Base-by-base conservation (phyloP, 2,329 filamentous ascomycete genomes). In the Colletotrichum caudatum region DNA sequence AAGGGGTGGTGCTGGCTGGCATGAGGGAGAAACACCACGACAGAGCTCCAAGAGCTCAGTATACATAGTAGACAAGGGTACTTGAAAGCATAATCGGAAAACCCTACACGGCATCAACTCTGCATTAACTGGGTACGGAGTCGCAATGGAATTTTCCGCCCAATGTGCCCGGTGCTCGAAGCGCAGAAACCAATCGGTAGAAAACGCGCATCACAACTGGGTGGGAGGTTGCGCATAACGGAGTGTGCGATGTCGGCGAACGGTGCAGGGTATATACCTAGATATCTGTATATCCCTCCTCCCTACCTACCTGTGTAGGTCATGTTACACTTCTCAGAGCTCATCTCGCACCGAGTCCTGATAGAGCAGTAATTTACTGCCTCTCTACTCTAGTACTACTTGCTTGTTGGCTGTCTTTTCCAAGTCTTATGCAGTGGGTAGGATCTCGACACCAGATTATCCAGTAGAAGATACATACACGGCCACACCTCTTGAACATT, bases 211-310 rank as follows among this genome's bases (percentile, higher is more conserved):
- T 23, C 18, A n/a, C 61, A 23, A 35, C 41, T 33, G 2, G 8
- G 33, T 33, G 2, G 8, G 33, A 44, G n/a, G 16, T 26, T 39
- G 20, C 46, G 37, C 29, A 48, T 37, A 56, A 57, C 23, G 41
- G 12, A 39, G 35, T 20, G 26, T 62, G 68, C 69, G 69, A 71
- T 71, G 64, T 69, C 69, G 69, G 69, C 69, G 58, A 29, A 46
- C 11, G 16, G 18, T 39, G 37, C 57, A 68, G 44, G 51, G 53
- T 37, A 2, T 18, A 4, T 20, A 44, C 41, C 41, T 20, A 44
- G 51, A 46, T 37, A 2, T 7, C 1, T 18, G 18, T 8, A 7
- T n/a, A n/a, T n/a, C n/a, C n/a, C n/a, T n/a, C n/a, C n/a, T 20
- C 18, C 44, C 20, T 48, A 23, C 20, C 20, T 48, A 44, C 41